Conservation (phyloP, 1,284 basidiomycete species). For the Pulchroboletus neoregius region DNA sequence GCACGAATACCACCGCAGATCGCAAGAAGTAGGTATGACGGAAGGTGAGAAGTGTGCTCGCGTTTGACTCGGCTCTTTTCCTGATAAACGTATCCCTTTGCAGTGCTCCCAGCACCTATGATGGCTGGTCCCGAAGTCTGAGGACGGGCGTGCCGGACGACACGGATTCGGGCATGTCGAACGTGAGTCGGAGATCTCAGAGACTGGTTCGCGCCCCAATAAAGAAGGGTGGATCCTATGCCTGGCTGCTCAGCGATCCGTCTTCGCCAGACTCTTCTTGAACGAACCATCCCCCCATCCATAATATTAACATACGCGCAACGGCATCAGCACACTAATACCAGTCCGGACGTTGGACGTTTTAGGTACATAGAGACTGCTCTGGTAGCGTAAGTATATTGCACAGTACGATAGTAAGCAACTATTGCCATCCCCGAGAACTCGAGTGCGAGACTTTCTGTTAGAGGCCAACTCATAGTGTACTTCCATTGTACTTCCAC, state of each 20-base stretch:
- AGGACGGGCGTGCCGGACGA: conserved; percentile 6
- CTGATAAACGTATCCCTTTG: not conserved
- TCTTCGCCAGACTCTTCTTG: conserved; percentile 16
- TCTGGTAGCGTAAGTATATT: not conserved
- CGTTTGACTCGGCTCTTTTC: not conserved
- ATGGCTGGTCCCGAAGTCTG: conserved; percentile 17
- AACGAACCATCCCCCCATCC: not conserved
- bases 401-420: not conserved
- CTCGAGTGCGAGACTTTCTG: too few species aligned
- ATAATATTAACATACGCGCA: not conserved
- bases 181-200: conserved; percentile 7
- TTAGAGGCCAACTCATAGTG: too few species aligned
- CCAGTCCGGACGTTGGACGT: not conserved
- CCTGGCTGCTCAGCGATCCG: conserved; percentile 18
- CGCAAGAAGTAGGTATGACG: conserved; percentile 14
- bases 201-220: conserved; percentile 6
- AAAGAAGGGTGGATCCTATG: not conserved
- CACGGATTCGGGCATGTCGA: conserved; percentile 25
- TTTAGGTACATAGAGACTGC: not conserved
- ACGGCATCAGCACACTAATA: not conserved
- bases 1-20: conserved; percentile 15
- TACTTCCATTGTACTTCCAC: too few species aligned
- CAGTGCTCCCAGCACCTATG: conserved; percentile 1
- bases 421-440: not conserved
- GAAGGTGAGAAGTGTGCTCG: conserved; percentile 13